Evolutionary conservation across 306 rosid species (phyloP), one percentile per base, ranked within the genome.

Genomic region (Inga laurina): DNA sequence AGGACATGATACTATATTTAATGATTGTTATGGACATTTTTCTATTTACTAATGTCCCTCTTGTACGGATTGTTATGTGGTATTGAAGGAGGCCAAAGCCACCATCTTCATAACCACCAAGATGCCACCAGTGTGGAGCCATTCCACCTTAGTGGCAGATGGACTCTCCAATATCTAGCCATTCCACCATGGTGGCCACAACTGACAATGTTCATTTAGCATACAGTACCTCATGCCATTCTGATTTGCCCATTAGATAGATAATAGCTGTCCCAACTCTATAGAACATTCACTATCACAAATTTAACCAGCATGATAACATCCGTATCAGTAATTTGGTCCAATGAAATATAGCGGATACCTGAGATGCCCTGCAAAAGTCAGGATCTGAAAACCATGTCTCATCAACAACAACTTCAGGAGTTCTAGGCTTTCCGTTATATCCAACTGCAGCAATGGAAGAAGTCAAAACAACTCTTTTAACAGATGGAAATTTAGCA

Each of bases 381-480:
- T 81, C 84, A 24, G 89, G 70, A 85, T 81, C 7, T 24, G 91
- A 85, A 78, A 85, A 85, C 76, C 76, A 72, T 27, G 76, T 24
- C 41, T 72, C 76, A 46, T 72, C 76, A 46, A 72, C 76, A 24
- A 44, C 57, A 6, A 72, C 76, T 72, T 72, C 57, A 72, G 76
- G 76, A 72, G 59, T 22, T 72, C 39, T 72, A 12, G 76, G 76
- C 59, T 72, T 72, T 45, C 41, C 41, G 7, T 46, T 72, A 46
- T 44, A 45, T 22, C 22, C n/a, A 45, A 72, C 76, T 24, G 76
- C 76, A 72, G 59, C 76, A 22, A 72, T 3, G 59, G 76, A 72
- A 45, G 76, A 72, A 35, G 91, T 88, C 13, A 85, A 80, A 56
- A 88, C 70, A 54, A 88, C 86, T 65, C 89, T 81, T 70, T 85